Base-by-base conservation (phyloP, 2,329 filamentous ascomycete genomes). In the Niveomyces coronatus region DNA sequence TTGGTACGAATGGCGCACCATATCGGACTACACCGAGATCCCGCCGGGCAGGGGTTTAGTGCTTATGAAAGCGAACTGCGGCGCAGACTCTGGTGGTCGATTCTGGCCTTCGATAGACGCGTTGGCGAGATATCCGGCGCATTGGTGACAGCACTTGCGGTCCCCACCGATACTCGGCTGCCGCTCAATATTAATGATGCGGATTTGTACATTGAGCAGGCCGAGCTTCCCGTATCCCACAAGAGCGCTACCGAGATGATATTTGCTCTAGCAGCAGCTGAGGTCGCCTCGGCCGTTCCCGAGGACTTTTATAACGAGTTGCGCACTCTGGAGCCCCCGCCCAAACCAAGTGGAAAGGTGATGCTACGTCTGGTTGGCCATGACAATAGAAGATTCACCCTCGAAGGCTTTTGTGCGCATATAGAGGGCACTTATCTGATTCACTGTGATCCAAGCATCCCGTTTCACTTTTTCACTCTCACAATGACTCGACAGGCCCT, bases 51-150 rank as follows among this genome's bases (percentile, higher is more conserved):
- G 36, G 67, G 55, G 4, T 48, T 75, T 3, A 62, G 57, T 4
- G 70, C 64, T 22, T 82, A 77, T 38, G 79, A 85, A 49, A 70
- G 74, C 4, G 81, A 85, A 57, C 71, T 82, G 56, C 71, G 80
- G n/a, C 71, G 81, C 35, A 68, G 82, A 26, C 60, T 86, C 2
- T 85, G 80, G 81, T 86, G 80, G 80, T 74, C 76, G 22, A 64
- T 87, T 13, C 67, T 80, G 11, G 64, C 75, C 18, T 80, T 84
- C 46, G 82, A 87, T 53, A 67, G 71, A 43, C 76, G 82, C 16
- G 71, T 84, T 26, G 70, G 76, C 40, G 81, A 85, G 53, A 71
- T 85, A 55, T 70, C 74, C 4, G 71, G 73, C 34, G 73, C 69
- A 14, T 64, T 67, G 23, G 68, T 76, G 38, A 76, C 71, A 4